Evolutionary conservation across 306 rosid species (phyloP).

Genomic region (Erythrophleum fordii): DNA sequence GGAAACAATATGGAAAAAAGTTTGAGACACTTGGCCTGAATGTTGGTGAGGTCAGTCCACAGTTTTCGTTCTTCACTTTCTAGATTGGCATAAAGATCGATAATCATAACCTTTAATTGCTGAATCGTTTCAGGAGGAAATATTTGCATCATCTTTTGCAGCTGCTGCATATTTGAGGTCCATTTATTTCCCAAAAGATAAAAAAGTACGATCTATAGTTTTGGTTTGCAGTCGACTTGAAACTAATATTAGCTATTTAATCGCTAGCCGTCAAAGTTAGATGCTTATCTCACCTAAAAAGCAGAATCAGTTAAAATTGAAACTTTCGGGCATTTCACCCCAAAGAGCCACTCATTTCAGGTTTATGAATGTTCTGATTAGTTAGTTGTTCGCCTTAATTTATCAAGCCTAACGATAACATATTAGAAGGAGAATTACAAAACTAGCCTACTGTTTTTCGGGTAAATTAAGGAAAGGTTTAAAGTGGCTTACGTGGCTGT

Average conservation of each 20-base stretch:
- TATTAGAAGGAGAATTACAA: neutral
- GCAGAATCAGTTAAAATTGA: neutral
- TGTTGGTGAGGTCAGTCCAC: slow-evolving; percentile 77
- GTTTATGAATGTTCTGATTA: neutral
- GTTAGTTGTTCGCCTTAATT: neutral
- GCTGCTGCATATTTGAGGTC: slow-evolving; percentile 96
- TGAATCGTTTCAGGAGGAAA: slow-evolving; percentile 76
- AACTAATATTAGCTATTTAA: neutral
- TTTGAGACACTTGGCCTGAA: slow-evolving; percentile 93
- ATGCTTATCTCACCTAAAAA: slow-evolving; percentile 11
- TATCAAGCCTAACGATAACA: neutral
- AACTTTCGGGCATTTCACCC: neutral
- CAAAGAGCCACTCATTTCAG: neutral
- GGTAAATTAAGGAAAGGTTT: neutral
- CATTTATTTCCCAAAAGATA: slow-evolving; percentile 88
- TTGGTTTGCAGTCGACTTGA: neutral
- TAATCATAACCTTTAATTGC: slow-evolving; percentile 19
- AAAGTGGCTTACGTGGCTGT: neutral
- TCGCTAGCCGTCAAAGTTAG: neutral
- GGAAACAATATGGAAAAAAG: slow-evolving; percentile 99
- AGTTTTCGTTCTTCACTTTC: slow-evolving; percentile 24
- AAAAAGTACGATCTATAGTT: slow-evolving; percentile 61
- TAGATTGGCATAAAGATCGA: slow-evolving; percentile 27
- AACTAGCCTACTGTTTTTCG: neutral
- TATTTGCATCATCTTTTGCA: slow-evolving; percentile 98